Percentiles rank a stretch among this genome's conserved stretches.
phyloP scores from a whole-genome alignment of 495 filamentous ascomycete species.

The Poronia punctata region DNA sequence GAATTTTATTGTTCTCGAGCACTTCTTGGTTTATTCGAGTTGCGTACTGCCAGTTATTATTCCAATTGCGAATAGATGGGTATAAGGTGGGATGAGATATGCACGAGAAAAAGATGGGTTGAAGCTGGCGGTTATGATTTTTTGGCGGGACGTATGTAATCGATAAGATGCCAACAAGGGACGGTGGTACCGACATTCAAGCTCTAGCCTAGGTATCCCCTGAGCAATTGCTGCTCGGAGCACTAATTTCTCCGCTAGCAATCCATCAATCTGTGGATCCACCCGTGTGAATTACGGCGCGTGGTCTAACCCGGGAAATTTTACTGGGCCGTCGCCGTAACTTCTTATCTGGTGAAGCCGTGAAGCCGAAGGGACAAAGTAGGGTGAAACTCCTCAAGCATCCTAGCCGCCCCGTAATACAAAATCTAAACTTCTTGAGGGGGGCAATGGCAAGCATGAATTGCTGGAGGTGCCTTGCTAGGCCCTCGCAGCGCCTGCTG shows the following conservation, averaged over 20 bases:
- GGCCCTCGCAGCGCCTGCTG: conserved; percentile 35
- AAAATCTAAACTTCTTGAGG: too few species aligned
- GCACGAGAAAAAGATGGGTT: conserved; percentile 13
- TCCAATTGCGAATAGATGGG: not conserved
- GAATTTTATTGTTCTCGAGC: not conserved
- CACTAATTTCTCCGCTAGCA: conserved; percentile 13
- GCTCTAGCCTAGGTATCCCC: not conserved
- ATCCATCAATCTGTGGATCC: too few species aligned
- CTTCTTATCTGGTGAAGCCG: conserved; percentile 11
- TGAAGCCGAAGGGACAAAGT: conserved; percentile 1
- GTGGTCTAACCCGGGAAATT: conserved; percentile 5
- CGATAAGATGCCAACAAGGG: too few species aligned
- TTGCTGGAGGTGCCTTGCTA: conserved; percentile 61
- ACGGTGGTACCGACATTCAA: too few species aligned
- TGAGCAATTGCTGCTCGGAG: conserved; percentile 15
- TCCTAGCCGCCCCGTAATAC: conserved; percentile 19
- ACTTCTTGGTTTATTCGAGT: too few species aligned
- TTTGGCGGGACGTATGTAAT: conserved; percentile 17
- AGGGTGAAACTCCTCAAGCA: conserved; percentile 17
- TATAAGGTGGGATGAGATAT: not conserved
- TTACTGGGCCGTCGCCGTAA: conserved; percentile 9
- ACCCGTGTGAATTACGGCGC: too few species aligned
- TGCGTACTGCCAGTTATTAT: too few species aligned
- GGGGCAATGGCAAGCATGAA: conserved; percentile 57
- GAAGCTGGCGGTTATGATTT: conserved; percentile 11